Evolutionary conservation across 352 stramenopile genomes (phyloP).

Genomic region (Phytophthora tentaculata): DNA sequence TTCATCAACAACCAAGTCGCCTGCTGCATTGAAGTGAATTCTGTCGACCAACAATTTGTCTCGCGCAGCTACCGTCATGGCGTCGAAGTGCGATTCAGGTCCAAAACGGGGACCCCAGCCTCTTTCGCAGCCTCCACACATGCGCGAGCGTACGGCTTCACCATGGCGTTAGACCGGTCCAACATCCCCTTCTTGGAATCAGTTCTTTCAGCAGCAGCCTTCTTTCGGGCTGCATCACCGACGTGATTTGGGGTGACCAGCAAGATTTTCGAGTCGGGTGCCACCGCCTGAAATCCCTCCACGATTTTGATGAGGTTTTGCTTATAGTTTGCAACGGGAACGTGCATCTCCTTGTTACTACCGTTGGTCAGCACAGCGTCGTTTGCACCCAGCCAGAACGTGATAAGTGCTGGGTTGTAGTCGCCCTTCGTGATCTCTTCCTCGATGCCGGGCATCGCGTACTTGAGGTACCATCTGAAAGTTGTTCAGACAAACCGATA

Average conservation of each 20-base stretch:
- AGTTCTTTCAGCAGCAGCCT: not conserved
- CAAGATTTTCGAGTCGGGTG: not conserved
- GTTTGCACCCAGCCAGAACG: not conserved
- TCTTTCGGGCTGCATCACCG: not conserved
- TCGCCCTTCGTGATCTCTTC: not conserved
- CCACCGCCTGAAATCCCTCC: not conserved
- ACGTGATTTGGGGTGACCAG: not conserved
- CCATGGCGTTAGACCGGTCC: not conserved
- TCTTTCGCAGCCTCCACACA: not conserved
- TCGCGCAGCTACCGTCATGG: not conserved
- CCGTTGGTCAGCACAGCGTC: not conserved
- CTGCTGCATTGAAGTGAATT: not conserved
- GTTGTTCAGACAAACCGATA: not conserved
- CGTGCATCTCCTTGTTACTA: not conserved
- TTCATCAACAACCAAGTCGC: not conserved
- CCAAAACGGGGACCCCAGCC: not conserved
- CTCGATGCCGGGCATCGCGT: not conserved
- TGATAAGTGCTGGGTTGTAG: not conserved
- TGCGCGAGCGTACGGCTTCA: not conserved
- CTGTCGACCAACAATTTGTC: not conserved
- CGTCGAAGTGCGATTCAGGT: not conserved
- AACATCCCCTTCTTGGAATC: not conserved
- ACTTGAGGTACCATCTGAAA: not conserved
- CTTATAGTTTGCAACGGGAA: not conserved
- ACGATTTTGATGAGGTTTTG: not conserved